Evolutionary conservation across 2,329 filamentous ascomycete genomes (phyloP).

Genomic region (Neofusicoccum parvum): DNA sequence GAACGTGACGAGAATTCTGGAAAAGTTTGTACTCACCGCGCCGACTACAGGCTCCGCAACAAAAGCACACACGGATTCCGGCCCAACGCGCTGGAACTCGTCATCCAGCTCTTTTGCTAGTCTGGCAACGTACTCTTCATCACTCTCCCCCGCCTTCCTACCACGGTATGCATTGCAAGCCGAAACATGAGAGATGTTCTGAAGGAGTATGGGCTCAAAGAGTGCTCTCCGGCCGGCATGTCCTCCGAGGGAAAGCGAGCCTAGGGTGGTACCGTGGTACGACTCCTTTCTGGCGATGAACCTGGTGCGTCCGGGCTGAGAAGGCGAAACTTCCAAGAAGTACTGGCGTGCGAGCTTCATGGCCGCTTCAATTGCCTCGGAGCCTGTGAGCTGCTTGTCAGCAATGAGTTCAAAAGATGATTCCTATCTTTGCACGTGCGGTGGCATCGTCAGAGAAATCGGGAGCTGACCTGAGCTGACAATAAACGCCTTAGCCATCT

Average conservation of each 20-base stretch:
- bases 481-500: slow-evolving; percentile 59
- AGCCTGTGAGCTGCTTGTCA: slow-evolving; percentile 47
- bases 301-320: slow-evolving; percentile 56
- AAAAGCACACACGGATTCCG: slow-evolving; percentile 70
- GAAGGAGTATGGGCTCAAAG: slow-evolving; percentile 62
- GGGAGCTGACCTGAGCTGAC: slow-evolving; percentile 56
- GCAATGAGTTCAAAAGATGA: neutral
- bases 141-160: slow-evolving; percentile 54
- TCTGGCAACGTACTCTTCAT: slow-evolving; percentile 61
- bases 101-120: slow-evolving; percentile 67
- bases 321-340: slow-evolving; percentile 57
- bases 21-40: slow-evolving; percentile 53
- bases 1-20: neutral
- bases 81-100: slow-evolving; percentile 66
- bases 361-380: slow-evolving; percentile 69
- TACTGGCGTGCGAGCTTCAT: slow-evolving; percentile 70
- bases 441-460: too few species aligned
- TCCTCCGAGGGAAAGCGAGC: slow-evolving; percentile 65
- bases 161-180: slow-evolving; percentile 69
- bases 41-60: slow-evolving; percentile 74
- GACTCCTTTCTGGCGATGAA: slow-evolving; percentile 68
- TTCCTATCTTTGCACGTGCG: too few species aligned
- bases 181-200: slow-evolving; percentile 63
- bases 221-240: slow-evolving; percentile 62
- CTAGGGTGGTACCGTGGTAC: slow-evolving; percentile 73